A percentile compares a stretch with the other conserved stretches of the same genome.
Evolutionary conservation across 1,284 basidiomycete species (phyloP).

Genomic region (Malassezia arunalokei): DNA sequence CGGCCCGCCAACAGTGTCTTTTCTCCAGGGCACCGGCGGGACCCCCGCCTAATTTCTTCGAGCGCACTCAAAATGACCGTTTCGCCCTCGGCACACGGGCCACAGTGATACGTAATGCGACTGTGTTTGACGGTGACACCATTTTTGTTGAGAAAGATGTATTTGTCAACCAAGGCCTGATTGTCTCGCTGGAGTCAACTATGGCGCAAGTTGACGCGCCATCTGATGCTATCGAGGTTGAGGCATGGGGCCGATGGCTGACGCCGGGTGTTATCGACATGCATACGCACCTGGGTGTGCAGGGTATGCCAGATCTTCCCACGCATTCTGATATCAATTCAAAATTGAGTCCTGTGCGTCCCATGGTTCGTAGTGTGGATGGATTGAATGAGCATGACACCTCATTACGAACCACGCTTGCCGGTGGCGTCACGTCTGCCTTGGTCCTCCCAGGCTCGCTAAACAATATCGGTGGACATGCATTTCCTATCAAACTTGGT

Average conservation of each 20-base stretch:
- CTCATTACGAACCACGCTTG: slow-evolving; percentile 53
- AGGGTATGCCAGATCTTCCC: slow-evolving; percentile 21
- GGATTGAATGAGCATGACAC: slow-evolving; percentile 57
- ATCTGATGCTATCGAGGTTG: slow-evolving; percentile 4
- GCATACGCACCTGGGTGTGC: slow-evolving; percentile 62
- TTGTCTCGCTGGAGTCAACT: slow-evolving; percentile 46
- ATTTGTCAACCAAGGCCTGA: slow-evolving; percentile 49
- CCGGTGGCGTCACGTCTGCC: slow-evolving; percentile 61
- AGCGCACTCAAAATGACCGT: slow-evolving; percentile 58
- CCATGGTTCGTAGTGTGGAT: slow-evolving; percentile 57
- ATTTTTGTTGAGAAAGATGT: slow-evolving; percentile 52
- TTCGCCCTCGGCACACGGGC: slow-evolving; percentile 58
- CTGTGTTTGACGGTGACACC: slow-evolving; percentile 65
- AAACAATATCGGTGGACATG: slow-evolving; percentile 59
- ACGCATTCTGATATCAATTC: slow-evolving; percentile 53
- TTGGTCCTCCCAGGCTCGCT: slow-evolving; percentile 56
- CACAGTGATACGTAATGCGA: slow-evolving; percentile 63
- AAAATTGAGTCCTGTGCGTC: slow-evolving; percentile 48
- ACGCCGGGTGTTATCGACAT: slow-evolving; percentile 57
- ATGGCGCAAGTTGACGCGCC: not conserved
- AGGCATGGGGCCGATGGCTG: slow-evolving; percentile 31
- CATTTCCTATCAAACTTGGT: slow-evolving; percentile 59
- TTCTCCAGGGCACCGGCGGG: slow-evolving; percentile 27
- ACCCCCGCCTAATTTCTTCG: slow-evolving; percentile 52
- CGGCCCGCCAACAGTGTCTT: slow-evolving; percentile 17